Percentiles rank a stretch among this genome's conserved stretches.
These are phyloP conservation scores for Allodekkera sacchari DNA, from an alignment of 805 yeast genomes.

Conservation along the genomic window DNA sequence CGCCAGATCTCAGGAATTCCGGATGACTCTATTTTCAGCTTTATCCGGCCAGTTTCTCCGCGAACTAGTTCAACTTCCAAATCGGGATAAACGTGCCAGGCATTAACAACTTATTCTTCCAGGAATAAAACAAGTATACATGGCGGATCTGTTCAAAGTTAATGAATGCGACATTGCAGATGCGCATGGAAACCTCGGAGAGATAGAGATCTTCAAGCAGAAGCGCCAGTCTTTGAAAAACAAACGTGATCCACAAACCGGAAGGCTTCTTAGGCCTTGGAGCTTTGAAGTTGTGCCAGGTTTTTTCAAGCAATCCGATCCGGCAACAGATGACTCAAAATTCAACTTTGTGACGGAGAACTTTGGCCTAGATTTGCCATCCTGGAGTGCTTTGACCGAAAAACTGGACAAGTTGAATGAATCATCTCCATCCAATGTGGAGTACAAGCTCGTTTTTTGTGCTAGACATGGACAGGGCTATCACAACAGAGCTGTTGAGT, in stretches of 20 bases:
- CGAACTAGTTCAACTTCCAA: too few relatives aligned
- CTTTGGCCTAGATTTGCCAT: conserved; percentile 33
- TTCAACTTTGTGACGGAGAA: conserved; percentile 35
- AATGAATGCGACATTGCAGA: conserved; percentile 21
- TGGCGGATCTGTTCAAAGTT: conserved; percentile 13
- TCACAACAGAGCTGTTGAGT: conserved; percentile 48
- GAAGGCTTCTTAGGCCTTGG: conserved; percentile 31
- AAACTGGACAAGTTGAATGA: conserved; percentile 29
- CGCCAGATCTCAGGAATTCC: neutral
- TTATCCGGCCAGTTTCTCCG: too few relatives aligned
- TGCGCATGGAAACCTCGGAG: conserved; percentile 16
- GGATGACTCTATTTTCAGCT: neutral
- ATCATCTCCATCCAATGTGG: conserved; percentile 27
- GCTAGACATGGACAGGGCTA: conserved; percentile 69
- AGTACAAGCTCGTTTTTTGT: conserved; percentile 41
- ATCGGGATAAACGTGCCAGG: too few relatives aligned
- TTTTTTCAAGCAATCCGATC: conserved; percentile 39
- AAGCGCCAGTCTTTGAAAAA: conserved; percentile 6
- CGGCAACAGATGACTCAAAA: conserved; percentile 34
- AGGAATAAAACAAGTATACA: too few relatives aligned
- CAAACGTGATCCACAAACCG: conserved; percentile 18
- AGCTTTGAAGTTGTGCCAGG: conserved; percentile 40
- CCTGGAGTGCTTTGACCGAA: conserved; percentile 32
- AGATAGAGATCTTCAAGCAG: conserved; percentile 10
- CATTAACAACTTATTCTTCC: too few relatives aligned